Percentiles rank a stretch among this genome's conserved stretches.
Evolutionary conservation across 1,284 basidiomycete genomes (phyloP).

Genomic region (Ganoderma lucidum): DNA sequence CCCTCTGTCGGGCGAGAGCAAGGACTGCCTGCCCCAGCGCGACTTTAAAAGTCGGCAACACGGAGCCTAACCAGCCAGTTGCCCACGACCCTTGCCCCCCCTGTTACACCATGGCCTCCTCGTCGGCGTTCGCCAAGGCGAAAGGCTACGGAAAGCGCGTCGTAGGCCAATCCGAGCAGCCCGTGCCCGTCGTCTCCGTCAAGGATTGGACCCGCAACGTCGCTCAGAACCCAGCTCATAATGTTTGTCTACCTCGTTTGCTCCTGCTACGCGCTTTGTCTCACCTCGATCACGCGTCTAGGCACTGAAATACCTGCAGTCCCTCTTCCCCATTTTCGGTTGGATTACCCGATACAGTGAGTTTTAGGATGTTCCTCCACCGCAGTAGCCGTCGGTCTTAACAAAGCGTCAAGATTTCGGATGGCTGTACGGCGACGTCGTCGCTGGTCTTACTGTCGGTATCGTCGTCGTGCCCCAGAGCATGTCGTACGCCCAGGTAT

Average conservation of each 20-base stretch:
- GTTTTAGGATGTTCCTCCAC: slow-evolving; percentile 34
- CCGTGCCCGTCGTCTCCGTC: slow-evolving; percentile 63
- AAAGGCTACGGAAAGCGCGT: slow-evolving; percentile 65
- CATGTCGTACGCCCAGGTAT: slow-evolving; percentile 82
- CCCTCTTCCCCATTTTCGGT: slow-evolving; percentile 83
- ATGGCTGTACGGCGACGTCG: slow-evolving; percentile 83
- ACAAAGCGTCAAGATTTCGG: slow-evolving; percentile 58
- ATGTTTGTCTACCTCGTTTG: slow-evolving; percentile 47
- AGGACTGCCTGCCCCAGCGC: background rate
- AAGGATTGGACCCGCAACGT: slow-evolving; percentile 58
- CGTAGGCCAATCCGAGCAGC: slow-evolving; percentile 67
- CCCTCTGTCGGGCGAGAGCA: slow-evolving; percentile 12
- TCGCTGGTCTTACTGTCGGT: slow-evolving; percentile 92
- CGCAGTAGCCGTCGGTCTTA: background rate
- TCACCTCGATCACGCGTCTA: slow-evolving; percentile 39
- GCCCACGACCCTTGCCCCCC: slow-evolving; percentile 13
- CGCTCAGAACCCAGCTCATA: slow-evolving; percentile 51
- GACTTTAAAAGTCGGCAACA: slow-evolving; percentile 15
- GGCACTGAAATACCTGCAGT: slow-evolving; percentile 66
- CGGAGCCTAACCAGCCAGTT: slow-evolving; percentile 16
- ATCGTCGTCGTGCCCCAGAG: slow-evolving; percentile 91
- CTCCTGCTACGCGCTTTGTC: slow-evolving; percentile 20
- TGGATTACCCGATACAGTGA: slow-evolving; percentile 89
- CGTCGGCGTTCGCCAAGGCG: slow-evolving; percentile 41
- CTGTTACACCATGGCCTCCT: slow-evolving; percentile 46